These are phyloP conservation scores for Apiospora kogelbergensis DNA, from an alignment of 2,329 filamentous ascomycete genomes.

Conservation along the genomic window DNA sequence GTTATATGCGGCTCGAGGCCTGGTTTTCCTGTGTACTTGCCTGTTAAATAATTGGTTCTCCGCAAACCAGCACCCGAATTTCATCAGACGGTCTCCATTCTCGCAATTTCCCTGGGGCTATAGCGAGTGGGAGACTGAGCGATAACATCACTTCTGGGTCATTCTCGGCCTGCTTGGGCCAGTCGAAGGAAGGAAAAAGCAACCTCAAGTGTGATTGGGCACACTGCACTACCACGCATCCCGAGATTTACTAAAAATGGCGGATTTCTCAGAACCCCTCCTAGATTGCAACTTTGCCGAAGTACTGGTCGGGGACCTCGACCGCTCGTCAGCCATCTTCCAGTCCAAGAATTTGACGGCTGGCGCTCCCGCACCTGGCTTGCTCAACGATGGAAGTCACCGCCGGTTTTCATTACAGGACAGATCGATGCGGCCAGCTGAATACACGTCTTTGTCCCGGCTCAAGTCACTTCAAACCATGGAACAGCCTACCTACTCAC, in stretches of 20 bases:
- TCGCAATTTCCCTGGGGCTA: neutral
- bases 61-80: neutral
- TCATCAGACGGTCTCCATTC: slow-evolving; percentile 4
- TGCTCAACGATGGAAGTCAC: slow-evolving; percentile 31
- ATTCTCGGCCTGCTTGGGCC: neutral
- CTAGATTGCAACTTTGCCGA: slow-evolving; percentile 53
- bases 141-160: neutral
- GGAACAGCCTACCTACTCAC: slow-evolving; percentile 23
- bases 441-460: slow-evolving; percentile 16
- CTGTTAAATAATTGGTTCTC: neutral
- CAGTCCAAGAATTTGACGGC: slow-evolving; percentile 52
- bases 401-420: slow-evolving; percentile 27
- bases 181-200: neutral
- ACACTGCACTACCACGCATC: neutral
- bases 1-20: neutral
- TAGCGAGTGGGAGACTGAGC: neutral
- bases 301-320: slow-evolving; percentile 54
- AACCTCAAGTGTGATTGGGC: neutral
- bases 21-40: neutral
- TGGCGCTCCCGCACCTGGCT: slow-evolving; percentile 41
- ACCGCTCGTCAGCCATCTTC: slow-evolving; percentile 48
- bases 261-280: slow-evolving; percentile 21
- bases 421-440: slow-evolving; percentile 18
- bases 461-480: slow-evolving; percentile 25
- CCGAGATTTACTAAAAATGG: neutral